Percentiles rank a stretch among this genome's conserved stretches.
Evolutionary conservation across 805 yeast genomes (phyloP).

Genomic region (Ogataea salicorniae): DNA sequence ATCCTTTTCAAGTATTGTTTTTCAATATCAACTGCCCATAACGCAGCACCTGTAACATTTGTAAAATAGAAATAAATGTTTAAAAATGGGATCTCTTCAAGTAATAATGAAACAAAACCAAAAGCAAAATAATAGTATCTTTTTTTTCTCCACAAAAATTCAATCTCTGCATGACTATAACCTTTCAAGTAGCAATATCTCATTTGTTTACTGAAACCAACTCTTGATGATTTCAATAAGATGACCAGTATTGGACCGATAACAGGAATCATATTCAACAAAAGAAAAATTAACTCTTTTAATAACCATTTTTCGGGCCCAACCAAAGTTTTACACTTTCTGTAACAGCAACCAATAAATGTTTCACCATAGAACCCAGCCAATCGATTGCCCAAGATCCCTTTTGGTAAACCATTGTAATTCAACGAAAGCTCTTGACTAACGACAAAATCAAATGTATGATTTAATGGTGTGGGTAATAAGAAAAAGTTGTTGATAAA

Average conservation of each 20-base stretch:
- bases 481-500: constrained; percentile 26
- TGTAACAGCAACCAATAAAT: constrained; percentile 13
- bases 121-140: constrained; percentile 36
- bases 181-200: constrained; percentile 57
- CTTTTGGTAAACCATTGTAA: constrained; percentile 19
- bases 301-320: constrained; percentile 38
- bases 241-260: constrained; percentile 54
- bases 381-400: constrained; percentile 20
- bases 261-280: constrained; percentile 48
- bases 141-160: constrained; percentile 32
- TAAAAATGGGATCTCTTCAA: constrained; percentile 52
- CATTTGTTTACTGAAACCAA: constrained; percentile 46
- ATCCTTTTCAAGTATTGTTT: constrained; percentile 4
- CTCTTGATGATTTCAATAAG: constrained; percentile 47
- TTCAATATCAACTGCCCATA: constrained; percentile 51
- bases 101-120: constrained; percentile 45
- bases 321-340: constrained; percentile 17
- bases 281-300: constrained; percentile 32
- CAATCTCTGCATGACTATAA: constrained; percentile 37
- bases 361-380: constrained; percentile 27
- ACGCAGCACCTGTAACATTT: constrained; percentile 56
- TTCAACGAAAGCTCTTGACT: constrained; percentile 17
- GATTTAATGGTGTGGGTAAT: constrained; percentile 27
- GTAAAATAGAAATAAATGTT: constrained; percentile 53
- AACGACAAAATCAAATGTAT: constrained; percentile 30